A percentile compares a stretch with the other conserved stretches of the same genome.
Conservation (phyloP, 805 yeast genomes). For the Cyberlindnera americana region DNA sequence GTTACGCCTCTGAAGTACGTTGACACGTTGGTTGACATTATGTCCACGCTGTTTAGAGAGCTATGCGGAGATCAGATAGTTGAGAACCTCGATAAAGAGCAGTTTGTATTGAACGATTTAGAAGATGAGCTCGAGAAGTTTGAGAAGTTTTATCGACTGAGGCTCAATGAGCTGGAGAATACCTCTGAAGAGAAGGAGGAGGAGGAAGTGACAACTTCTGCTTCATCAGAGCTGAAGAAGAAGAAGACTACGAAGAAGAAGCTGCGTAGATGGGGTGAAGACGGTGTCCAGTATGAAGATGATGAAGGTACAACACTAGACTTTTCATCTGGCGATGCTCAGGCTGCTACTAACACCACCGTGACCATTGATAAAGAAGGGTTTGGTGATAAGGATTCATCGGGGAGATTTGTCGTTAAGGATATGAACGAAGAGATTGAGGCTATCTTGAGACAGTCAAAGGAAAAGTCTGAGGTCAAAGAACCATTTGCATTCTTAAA, state of each 20-base stretch:
- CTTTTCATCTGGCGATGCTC: constrained; percentile 41
- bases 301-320: constrained; percentile 44
- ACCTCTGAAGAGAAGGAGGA: constrained; percentile 15
- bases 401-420: constrained; percentile 62
- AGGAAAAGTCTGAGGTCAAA: constrained; percentile 24
- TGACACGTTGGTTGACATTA: constrained; percentile 32
- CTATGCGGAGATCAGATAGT: constrained; percentile 28
- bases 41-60: constrained; percentile 30
- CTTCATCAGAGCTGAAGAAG: constrained; percentile 1
- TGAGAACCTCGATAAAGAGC: constrained; percentile 28
- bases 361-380: constrained; percentile 29
- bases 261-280: constrained; percentile 63
- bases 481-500: constrained; percentile 57
- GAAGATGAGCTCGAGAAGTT: constrained; percentile 36
- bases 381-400: constrained; percentile 38
- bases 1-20: constrained; percentile 33
- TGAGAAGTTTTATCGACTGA: constrained; percentile 35
- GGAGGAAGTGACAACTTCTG: not conserved
- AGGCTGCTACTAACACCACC: not conserved
- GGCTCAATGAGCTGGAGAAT: constrained; percentile 27
- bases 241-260: constrained; percentile 33
- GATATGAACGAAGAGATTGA: constrained; percentile 56
- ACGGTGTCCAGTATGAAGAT: constrained; percentile 48
- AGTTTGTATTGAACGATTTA: constrained; percentile 28
- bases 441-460: constrained; percentile 33